Evolutionary conservation across 2,329 filamentous ascomycete species (phyloP), one percentile per base, ranked within the genome.

Genomic region (Lachnellula subtilissima): DNA sequence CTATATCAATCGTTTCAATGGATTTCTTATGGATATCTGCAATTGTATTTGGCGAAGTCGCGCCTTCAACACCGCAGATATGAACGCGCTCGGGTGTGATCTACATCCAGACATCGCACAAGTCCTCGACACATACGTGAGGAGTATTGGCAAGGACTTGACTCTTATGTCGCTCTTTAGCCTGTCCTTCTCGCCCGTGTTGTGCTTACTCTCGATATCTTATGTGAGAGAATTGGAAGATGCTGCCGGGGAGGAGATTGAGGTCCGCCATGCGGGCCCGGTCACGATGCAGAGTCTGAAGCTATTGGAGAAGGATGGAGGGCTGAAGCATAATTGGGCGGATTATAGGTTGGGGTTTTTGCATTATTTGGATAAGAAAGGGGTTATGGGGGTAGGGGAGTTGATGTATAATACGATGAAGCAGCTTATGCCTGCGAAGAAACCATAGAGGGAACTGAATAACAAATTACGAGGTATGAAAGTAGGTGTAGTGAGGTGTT

Each of bases 381-480:
- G 87, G 0, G 77, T 88, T 47, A 73, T 71, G 11, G 91, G 91
- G 0, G 77, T 93, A 32, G 80, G 81, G 15, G 79, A 86, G 60
- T 72, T 95, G 65, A 86, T 95, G 79, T 88, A 88, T 70, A 89
- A 85, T 64, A 92, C 89, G 1, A 91, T 94, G 82, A 90, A 87
- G 69, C 83, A 86, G 50, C 72, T 93, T 63, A 85, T 84, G 72
- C 81, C 47, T 19, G 61, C 49, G 6, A 58, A 59, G 47, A 53
- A 61, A 42, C 53, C 56, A 14, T 53, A 19, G 39, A 32, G 42
- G 22, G 7, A 11, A 17, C 17, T 45, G 11, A 11, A 22, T 9
- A 9, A 12, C 11, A 12, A 45, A 45, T 19, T 12, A 45, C 23
- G 19, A 45, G 17, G 42, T 25, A 23, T 22, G 42, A 45, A 22